Base-by-base conservation (phyloP, 1,139 yeast genomes). In the Suhomyces ambrosiae region DNA sequence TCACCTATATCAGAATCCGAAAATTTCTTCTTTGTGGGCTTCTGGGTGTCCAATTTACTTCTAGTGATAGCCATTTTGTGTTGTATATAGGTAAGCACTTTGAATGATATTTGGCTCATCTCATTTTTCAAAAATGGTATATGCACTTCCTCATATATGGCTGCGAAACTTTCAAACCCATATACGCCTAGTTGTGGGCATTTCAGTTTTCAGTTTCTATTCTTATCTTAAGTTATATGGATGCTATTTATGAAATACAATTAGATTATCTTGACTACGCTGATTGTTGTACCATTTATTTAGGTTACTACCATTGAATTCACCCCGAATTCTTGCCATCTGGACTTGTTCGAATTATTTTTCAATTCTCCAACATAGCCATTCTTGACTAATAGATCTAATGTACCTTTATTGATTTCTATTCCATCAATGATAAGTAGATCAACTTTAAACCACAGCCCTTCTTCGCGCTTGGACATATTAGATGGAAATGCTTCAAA, bases 261-360 rank as follows among this genome's bases (percentile, higher is more conserved):
- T n/a, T n/a, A n/a, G n/a, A n/a, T n/a, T n/a, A n/a, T n/a, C n/a
- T n/a, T n/a, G n/a, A n/a, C n/a, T n/a, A n/a, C n/a, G n/a, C n/a
- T n/a, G n/a, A n/a, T n/a, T n/a, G n/a, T n/a, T n/a, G n/a, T n/a
- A n/a, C n/a, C n/a, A 8, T 23, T n/a, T 10, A 11, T 60, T 49
- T 31, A 58, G 48, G 9, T 63, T 49, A 42, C 65, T 5, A 61
- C 49, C 33, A 58, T 52, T 2, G 65, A 51, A 39, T 68, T 71
- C 3, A 58, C 48, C 1, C 75, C 75, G 49, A 62, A 71, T 27
- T 53, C 56, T 40, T 55, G 53, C 76, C 76, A 71, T 44, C 52
- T 55, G 7, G 45, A 43, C 36, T 53, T 58, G 34, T 53, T 48
- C 2, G 52, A 50, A 42, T 69, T 73, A 32, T 58, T 58, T 12